Percentiles rank a stretch among this genome's conserved stretches.
Evolutionary conservation across 2,329 filamentous ascomycete species (phyloP).

Genomic region (Helminthosporium solani): DNA sequence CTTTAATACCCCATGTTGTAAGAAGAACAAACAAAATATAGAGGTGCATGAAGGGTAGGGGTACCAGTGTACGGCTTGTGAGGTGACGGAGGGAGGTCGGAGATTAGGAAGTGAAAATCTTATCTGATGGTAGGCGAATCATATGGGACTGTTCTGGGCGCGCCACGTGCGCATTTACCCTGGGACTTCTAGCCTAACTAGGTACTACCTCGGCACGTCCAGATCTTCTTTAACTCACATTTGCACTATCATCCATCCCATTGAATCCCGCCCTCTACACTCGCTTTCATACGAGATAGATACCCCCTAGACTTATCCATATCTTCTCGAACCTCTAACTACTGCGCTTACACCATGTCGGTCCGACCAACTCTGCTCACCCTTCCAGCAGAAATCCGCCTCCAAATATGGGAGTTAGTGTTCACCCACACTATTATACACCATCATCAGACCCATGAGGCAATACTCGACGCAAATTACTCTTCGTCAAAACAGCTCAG

Average conservation of each 20-base stretch:
- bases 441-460: slow-evolving; percentile 1
- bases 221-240: no score
- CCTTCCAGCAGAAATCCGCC: slow-evolving; percentile 41
- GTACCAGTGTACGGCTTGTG: slow-evolving; percentile 1
- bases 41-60: slow-evolving; percentile 20
- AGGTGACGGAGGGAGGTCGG: slow-evolving; percentile 10
- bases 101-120: slow-evolving; percentile 24
- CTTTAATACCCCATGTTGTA: slow-evolving; percentile 7
- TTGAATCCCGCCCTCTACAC: neutral
- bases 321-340: neutral
- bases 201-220: no score
- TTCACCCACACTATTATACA: slow-evolving; percentile 24
- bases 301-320: neutral
- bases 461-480: slow-evolving; percentile 30
- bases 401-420: slow-evolving; percentile 32
- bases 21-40: slow-evolving; percentile 10
- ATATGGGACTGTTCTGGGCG: neutral
- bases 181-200: no score
- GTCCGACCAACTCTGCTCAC: slow-evolving; percentile 17
- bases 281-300: neutral
- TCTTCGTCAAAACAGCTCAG: slow-evolving; percentile 25
- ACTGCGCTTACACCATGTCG: slow-evolving; percentile 1
- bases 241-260: no score
- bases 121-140: neutral
- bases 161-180: no score